Evolutionary conservation across 108 stramenopile species (phyloP).

Genomic region (Pseudonitzschia multiseries): DNA sequence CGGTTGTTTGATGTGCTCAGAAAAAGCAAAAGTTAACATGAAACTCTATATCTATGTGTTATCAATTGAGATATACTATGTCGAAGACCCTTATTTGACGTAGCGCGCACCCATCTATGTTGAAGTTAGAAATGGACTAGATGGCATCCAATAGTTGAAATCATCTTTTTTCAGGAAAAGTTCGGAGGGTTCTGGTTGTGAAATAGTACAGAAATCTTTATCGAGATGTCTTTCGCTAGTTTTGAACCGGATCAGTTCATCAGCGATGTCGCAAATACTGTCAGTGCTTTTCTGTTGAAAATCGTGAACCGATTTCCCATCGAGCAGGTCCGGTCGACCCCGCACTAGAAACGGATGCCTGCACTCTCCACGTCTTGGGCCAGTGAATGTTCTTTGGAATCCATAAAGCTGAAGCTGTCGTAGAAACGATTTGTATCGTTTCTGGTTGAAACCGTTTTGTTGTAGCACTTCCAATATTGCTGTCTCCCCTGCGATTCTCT

Average conservation of each 20-base stretch:
- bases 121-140: neutral
- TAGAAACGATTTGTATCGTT: conserved; percentile 49
- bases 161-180: neutral
- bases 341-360: conserved; percentile 24
- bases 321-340: neutral
- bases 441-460: conserved; percentile 15
- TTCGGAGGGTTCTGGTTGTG: neutral
- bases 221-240: neutral
- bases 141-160: conserved; percentile 7
- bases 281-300: conserved; percentile 1
- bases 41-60: too few species aligned
- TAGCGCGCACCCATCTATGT: too few species aligned
- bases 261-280: neutral
- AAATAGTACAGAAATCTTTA: neutral
- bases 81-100: too few species aligned
- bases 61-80: too few species aligned
- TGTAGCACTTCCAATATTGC: conserved; percentile 2
- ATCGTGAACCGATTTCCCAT: conserved; percentile 5
- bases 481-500: neutral
- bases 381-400: conserved; percentile 44
- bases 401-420: conserved; percentile 63
- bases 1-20: too few species aligned
- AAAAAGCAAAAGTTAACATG: too few species aligned
- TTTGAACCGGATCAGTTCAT: neutral
- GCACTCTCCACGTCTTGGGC: conserved; percentile 44